Evolutionary conservation across 202 grass and related monocot genomes (phyloP).

Genomic region (Musa balbisiana): DNA sequence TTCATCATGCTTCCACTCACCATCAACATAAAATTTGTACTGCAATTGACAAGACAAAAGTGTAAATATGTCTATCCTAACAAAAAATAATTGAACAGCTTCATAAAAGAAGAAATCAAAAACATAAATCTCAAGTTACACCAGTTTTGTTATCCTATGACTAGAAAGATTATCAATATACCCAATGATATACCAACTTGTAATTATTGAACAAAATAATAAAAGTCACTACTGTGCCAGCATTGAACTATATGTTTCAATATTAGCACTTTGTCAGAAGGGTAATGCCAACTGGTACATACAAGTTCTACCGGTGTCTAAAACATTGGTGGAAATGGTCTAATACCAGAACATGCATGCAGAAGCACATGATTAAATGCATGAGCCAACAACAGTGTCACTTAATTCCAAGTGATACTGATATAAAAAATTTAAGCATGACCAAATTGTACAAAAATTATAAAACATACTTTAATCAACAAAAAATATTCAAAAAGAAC

Average conservation of each 20-base stretch:
- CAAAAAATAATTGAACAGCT: background rate
- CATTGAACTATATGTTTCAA: too few species aligned
- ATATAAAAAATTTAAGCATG: too few species aligned
- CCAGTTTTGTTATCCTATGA: too few species aligned
- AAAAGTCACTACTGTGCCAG: too few species aligned
- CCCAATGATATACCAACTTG: too few species aligned
- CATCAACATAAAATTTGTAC: slow-evolving; percentile 98
- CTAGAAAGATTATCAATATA: too few species aligned
- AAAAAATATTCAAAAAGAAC: background rate
- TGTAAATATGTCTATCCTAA: background rate
- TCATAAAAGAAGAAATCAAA: background rate
- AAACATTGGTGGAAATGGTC: background rate
- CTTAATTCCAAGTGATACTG: background rate
- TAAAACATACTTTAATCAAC: background rate
- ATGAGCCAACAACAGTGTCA: too few species aligned
- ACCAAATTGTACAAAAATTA: background rate
- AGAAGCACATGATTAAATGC: background rate
- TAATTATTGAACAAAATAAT: too few species aligned
- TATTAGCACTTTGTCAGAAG: too few species aligned
- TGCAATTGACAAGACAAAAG: slow-evolving; percentile 33
- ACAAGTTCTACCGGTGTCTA: too few species aligned
- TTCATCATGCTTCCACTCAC: slow-evolving; percentile 89
- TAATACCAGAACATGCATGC: background rate
- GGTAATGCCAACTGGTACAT: too few species aligned
- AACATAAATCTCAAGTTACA: too few species aligned